Base-by-base conservation (phyloP, 768 basidiomycete genomes). In the Lactarius psammicola region DNA sequence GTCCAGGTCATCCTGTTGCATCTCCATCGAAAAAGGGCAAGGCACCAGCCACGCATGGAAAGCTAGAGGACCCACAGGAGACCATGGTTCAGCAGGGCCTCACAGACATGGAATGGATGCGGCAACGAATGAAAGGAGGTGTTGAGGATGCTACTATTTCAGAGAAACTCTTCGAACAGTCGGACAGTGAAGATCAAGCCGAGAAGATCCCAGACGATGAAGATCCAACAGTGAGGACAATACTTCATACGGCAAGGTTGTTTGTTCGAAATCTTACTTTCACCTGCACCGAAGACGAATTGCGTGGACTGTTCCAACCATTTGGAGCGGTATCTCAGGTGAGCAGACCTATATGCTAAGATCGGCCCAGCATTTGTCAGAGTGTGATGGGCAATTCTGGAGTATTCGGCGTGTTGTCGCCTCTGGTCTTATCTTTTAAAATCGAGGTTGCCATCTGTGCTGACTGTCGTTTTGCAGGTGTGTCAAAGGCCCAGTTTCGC, bases 261-360 rank as follows among this genome's bases (percentile, higher is more conserved):
- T 98, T 98, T 73, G 78, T 99, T 6, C 92, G 97, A n/a, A 99
- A 98, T 73, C 76, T 99, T n/a, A 82, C 94, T 0, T 98, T 94
- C 72, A 84, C 88, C 0, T 92, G 90, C 64, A 88, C 89, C 8
- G 84, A 89, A 20, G 75, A 79, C 2, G 94, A 97, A 58, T 76
- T 98, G 0, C 72, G 75, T 2, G 80, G 82, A 15, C 80, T 87
- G 2, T 94, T 95, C 74, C 74, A 76, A 3, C 78, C 83, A 0
- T 92, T 84, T 73, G 95, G 95, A 10, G 79, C 84, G 54, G 74
- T 97, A 38, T 81, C 82, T 49, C 90, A 95, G 88, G 94, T 93
- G 67, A 81, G 85, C 58, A 53, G n/a, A 49, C 68, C 15, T 23
- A 18, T 28, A 17, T 33, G 67, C 64, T 56, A 33, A 53, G 34